These are phyloP conservation scores for Mycena floridula DNA, from an alignment of 768 basidiomycete genomes.

Conservation along the genomic window DNA sequence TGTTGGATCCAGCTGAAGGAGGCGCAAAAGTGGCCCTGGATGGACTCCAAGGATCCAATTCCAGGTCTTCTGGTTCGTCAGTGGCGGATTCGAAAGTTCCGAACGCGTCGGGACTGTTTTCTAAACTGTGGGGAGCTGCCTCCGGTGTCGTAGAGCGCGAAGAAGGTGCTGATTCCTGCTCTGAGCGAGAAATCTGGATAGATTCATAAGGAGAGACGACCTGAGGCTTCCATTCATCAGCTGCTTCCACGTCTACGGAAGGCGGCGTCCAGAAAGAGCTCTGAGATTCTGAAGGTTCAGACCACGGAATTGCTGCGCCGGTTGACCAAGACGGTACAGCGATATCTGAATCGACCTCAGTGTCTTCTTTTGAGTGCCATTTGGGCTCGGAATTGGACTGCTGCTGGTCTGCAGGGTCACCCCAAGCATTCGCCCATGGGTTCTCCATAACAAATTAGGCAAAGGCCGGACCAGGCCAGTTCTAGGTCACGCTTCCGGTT, in stretches of 20 bases:
- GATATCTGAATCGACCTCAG: conserved; percentile 54
- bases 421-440: conserved; percentile 72
- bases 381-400: conserved; percentile 4
- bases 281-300: conserved; percentile 33
- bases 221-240: not conserved
- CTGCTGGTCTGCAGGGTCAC: conserved; percentile 31
- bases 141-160: no score
- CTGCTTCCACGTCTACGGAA: conserved; percentile 1
- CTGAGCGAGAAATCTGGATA: no score
- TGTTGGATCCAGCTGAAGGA: conserved; percentile 17
- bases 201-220: no score
- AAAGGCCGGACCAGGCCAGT: no score
- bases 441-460: conserved; percentile 60
- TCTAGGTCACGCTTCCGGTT: no score
- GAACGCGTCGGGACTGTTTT: conserved; percentile 50
- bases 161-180: conserved; percentile 5
- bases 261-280: conserved; percentile 41
- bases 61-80: conserved; percentile 19
- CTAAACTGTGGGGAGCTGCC: no score
- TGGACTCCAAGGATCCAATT: conserved; percentile 30
- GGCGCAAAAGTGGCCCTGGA: conserved; percentile 10
- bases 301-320: conserved; percentile 38
- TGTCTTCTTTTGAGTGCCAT: conserved; percentile 21
- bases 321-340: conserved; percentile 53
- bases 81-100: conserved; percentile 53